phyloP scores from a whole-genome alignment of 495 filamentous ascomycete species.

The Parachaetomium inaequale region DNA sequence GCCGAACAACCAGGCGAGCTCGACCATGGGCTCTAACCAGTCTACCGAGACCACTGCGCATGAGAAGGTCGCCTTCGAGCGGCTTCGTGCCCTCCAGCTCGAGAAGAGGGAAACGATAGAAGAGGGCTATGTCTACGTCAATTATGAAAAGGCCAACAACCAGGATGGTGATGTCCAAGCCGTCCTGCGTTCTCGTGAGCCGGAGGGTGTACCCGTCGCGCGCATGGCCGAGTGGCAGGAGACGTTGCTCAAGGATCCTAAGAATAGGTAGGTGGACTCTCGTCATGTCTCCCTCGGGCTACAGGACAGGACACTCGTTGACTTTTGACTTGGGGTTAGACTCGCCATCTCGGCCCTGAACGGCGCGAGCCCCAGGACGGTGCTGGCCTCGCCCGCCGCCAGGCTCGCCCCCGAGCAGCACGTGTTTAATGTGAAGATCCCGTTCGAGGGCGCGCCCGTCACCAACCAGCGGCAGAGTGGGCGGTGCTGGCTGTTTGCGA shows the following conservation, averaged over 20 bases:
- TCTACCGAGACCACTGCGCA: conserved; percentile 34
- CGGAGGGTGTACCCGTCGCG: conserved; percentile 31
- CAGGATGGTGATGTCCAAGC: conserved; percentile 13
- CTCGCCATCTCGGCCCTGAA: conserved; percentile 67
- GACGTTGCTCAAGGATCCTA: conserved; percentile 58
- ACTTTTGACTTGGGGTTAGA: no score
- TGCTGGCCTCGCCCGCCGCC: conserved; percentile 54
- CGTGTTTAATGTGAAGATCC: conserved; percentile 77
- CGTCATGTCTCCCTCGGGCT: no score
- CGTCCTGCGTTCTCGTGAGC: conserved; percentile 26
- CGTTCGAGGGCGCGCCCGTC: conserved; percentile 75
- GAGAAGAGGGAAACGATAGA: conserved; percentile 30
- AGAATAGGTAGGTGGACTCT: no score
- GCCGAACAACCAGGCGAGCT: no score
- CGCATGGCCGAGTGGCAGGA: conserved; percentile 55
- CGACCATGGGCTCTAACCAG: conserved; percentile 50
- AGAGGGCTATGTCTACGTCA: conserved; percentile 50
- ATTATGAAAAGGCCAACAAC: conserved; percentile 10
- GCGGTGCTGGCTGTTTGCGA: conserved; percentile 86
- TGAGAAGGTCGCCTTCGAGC: conserved; percentile 44
- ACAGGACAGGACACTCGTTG: no score
- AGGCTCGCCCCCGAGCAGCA: conserved; percentile 65
- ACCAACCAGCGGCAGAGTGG: conserved; percentile 79
- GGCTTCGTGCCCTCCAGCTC: conserved; percentile 38
- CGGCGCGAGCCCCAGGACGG: conserved; percentile 50